A percentile compares a stretch with the other conserved stretches of the same genome.
These are phyloP conservation scores for Trametes polyzona DNA, from an alignment of 1,284 basidiomycete genomes.

Conservation along the genomic window DNA sequence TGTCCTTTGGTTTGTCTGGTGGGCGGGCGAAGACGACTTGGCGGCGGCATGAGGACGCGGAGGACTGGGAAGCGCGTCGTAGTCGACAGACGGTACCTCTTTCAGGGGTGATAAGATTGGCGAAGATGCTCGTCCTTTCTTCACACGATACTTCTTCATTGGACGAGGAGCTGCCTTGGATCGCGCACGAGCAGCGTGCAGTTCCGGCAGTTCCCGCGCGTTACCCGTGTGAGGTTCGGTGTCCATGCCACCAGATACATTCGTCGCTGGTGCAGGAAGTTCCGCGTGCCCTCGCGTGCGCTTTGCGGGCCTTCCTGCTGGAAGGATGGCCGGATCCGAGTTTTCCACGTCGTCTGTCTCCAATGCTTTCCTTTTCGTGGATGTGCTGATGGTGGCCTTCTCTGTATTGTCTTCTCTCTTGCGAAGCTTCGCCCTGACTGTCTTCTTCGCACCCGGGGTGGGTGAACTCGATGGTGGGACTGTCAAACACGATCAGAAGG, in stretches of 20 bases:
- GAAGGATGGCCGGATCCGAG: background rate
- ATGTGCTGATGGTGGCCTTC: conserved; percentile 18
- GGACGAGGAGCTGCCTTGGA: conserved; percentile 15
- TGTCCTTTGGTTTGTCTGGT: no score
- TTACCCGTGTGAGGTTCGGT: background rate
- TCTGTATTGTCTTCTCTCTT: conserved; percentile 20
- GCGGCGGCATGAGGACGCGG: background rate
- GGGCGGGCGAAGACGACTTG: conserved; percentile 1
- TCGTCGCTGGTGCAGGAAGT: no score
- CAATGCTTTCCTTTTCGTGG: conserved; percentile 18
- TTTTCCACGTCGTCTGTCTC: background rate
- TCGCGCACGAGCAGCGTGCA: conserved; percentile 22
- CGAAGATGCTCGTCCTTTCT: conserved; percentile 27
- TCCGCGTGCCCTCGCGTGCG: no score
- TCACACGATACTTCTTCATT: conserved; percentile 30
- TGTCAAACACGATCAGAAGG: background rate
- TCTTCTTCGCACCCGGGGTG: conserved; percentile 21
- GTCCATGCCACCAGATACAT: background rate
- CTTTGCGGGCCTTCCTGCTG: conserved; percentile 12
- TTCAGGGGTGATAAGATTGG: background rate
- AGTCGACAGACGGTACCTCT: conserved; percentile 22
- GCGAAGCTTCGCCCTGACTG: conserved; percentile 28
- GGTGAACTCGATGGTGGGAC: conserved; percentile 23
- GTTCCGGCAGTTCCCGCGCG: conserved; percentile 1
- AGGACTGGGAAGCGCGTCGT: conserved; percentile 31